Base-by-base conservation (phyloP, 1,139 yeast genomes). In the Debaryomyces nepalensis region DNA sequence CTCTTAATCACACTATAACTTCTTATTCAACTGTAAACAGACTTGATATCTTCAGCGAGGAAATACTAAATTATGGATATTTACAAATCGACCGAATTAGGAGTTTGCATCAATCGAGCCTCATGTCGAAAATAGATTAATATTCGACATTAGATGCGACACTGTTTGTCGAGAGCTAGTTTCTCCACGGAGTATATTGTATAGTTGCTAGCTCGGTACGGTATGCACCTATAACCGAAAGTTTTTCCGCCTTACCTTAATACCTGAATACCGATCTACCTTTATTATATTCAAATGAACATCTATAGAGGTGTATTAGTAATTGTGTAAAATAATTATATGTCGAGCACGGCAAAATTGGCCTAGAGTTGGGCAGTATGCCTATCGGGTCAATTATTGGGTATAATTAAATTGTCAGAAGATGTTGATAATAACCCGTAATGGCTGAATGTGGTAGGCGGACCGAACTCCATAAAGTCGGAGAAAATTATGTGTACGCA, bases 351-450 rank as follows among this genome's bases (percentile, higher is more conserved):
- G 32, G 15, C 10, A 21, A 16, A 29, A 14, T 29, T n/a, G n/a
- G n/a, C n/a, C n/a, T n/a, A n/a, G n/a, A n/a, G n/a, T n/a, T n/a
- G n/a, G n/a, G n/a, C n/a, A n/a, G n/a, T n/a, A n/a, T n/a, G n/a
- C n/a, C n/a, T n/a, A n/a, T 29, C 32, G 32, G 32, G 18, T 29
- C n/a, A 29, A 29, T 29, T 29, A 29, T 16, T 29, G 32, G 32
- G 32, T 16, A 9, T 29, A 29, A 14, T 29, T 7, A 4, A 22
- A 9, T 22, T 10, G 8, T 22, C 24, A 10, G 24, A 11, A n/a
- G n/a, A n/a, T n/a, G n/a, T n/a, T 9, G 5, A 27, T 6, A 4
- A 5, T 4, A 10, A 29, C 6, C 5, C 6, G 32, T 4, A 2
- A 16, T 4, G 18, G n/a, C 24, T 4, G 24, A 22, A 27, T 14